Base-by-base conservation (phyloP, 306 rosid genomes). In the Vigna mungo region DNA sequence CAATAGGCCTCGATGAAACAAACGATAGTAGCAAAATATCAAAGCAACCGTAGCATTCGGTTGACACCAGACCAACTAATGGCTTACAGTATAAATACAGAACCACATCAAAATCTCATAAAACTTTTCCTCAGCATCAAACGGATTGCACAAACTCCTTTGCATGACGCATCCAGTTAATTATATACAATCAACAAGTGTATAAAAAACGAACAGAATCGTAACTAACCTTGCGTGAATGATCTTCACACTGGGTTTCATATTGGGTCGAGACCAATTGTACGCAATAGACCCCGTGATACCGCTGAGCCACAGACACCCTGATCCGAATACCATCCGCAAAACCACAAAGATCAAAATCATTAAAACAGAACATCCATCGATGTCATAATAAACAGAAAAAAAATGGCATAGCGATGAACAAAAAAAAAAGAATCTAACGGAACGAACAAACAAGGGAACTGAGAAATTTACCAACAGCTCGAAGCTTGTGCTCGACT, bases 241-340 rank as follows among this genome's bases (percentile, higher is more conserved):
- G 83, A 96, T 87, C 90, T 84, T 96, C 67, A 96, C 97, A 76
- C 94, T 91, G 77, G 96, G 86, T 82, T 92, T 96, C 98, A 93
- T 89, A 84, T 88, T 86, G 32, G 99, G 99, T 59, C 85, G 93
- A 80, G 99, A 95, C 97, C 99, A 95, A 20, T 95, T 91, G 84
- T 95, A 95, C 0, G 97, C 99, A 78, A 92, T 88, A 27, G 99
- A 92, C 54, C 97, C 97, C 23, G 93, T 72, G 9, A 95, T 78
- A 72, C 99, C 97, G 60, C 96, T 88, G 63, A 92, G 94, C 97
- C 99, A 95, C 36, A 95, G 77, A 79, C 80, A 77, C 25, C 99
- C 99, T 95, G 61, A 74, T 80, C 44, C 72, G 64, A 61, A 76
- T 3, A 41, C 14, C 47, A 68, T 30, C 55, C 62, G 25, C n/a